These are phyloP conservation scores for Neoboletus subvelutipes DNA, from an alignment of 768 basidiomycete genomes.

Conservation along the genomic window DNA sequence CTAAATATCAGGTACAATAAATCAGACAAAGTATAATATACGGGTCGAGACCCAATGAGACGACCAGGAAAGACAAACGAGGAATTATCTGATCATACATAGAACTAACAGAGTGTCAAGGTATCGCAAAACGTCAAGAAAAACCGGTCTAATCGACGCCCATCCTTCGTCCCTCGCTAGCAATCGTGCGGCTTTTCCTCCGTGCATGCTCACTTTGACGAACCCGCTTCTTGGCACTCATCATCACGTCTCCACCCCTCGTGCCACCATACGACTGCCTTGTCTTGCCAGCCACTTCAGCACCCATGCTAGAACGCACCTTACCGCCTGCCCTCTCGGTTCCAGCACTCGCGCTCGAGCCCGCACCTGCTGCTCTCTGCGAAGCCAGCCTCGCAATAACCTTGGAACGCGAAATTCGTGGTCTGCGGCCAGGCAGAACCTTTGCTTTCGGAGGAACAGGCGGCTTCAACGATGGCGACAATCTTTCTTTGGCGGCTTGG, in stretches of 20 bases:
- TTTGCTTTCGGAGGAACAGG: slow-evolving; percentile 30
- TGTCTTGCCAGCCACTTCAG: slow-evolving; percentile 26
- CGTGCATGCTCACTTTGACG: slow-evolving; percentile 76
- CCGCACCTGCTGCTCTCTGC: slow-evolving; percentile 49
- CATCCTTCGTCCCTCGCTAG: slow-evolving; percentile 15
- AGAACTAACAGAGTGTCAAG: slow-evolving; percentile 7
- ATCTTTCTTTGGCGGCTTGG: slow-evolving; percentile 1
- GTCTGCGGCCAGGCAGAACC: slow-evolving; percentile 51
- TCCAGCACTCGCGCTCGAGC: slow-evolving; percentile 10
- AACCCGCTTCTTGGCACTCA: slow-evolving; percentile 70
- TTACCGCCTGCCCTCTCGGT: slow-evolving; percentile 30
- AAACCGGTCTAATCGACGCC: slow-evolving; percentile 9
- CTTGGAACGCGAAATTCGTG: slow-evolving; percentile 78
- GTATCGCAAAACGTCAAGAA: slow-evolving; percentile 4
- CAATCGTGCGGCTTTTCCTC: slow-evolving; percentile 46
- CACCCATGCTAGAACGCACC: slow-evolving; percentile 54
- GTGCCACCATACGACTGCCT: slow-evolving; percentile 24
- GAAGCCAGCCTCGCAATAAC: slow-evolving; percentile 76
- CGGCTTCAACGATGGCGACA: slow-evolving; percentile 6
- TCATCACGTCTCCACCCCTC: slow-evolving; percentile 41
- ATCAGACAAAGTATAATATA: neutral
- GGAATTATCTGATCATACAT: slow-evolving; percentile 15
- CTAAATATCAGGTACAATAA: slow-evolving; percentile 9
- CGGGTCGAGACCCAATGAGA: neutral
- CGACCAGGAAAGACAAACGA: neutral